phyloP scores from a whole-genome alignment of 768 basidiomycete species.

The Podaxis carcinomalis region DNA sequence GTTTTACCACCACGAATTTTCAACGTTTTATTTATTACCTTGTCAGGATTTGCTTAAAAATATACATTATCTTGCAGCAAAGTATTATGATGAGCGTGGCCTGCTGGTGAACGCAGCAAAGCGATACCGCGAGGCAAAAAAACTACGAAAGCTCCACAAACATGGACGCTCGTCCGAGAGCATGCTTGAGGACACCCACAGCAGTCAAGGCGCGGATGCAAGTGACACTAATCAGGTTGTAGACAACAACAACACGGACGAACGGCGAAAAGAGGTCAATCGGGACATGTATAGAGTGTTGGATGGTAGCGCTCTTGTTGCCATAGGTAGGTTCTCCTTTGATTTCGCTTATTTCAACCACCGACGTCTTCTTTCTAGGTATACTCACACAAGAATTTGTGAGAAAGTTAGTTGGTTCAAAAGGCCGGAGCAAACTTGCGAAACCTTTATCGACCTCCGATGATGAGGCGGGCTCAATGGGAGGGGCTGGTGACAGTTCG shows the following conservation, averaged over 20 bases:
- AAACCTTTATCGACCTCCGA: background rate
- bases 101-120: constrained; percentile 50
- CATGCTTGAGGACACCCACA: constrained; percentile 13
- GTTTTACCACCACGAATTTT: constrained; percentile 5
- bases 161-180: background rate
- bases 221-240: constrained; percentile 6
- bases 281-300: constrained; percentile 74
- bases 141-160: constrained; percentile 18
- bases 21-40: constrained; percentile 7
- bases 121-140: constrained; percentile 41
- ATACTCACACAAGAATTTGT: constrained; percentile 70
- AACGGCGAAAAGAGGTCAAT: constrained; percentile 19
- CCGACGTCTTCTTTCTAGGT: constrained; percentile 31
- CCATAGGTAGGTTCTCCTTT: constrained; percentile 46
- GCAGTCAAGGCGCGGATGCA: constrained; percentile 1
- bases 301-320: constrained; percentile 71
- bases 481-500: constrained; percentile 8
- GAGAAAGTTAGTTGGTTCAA: constrained; percentile 28
- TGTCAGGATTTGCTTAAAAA: constrained; percentile 45
- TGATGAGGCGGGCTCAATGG: constrained; percentile 13
- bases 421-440: background rate
- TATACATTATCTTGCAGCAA: constrained; percentile 42
- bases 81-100: constrained; percentile 59
- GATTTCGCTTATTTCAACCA: background rate
- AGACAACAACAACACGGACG: constrained; percentile 14